Evolutionary conservation across 495 filamentous ascomycete species (phyloP), one percentile per base, ranked within the genome.

Genomic region (Lasiosphaeria ovina): DNA sequence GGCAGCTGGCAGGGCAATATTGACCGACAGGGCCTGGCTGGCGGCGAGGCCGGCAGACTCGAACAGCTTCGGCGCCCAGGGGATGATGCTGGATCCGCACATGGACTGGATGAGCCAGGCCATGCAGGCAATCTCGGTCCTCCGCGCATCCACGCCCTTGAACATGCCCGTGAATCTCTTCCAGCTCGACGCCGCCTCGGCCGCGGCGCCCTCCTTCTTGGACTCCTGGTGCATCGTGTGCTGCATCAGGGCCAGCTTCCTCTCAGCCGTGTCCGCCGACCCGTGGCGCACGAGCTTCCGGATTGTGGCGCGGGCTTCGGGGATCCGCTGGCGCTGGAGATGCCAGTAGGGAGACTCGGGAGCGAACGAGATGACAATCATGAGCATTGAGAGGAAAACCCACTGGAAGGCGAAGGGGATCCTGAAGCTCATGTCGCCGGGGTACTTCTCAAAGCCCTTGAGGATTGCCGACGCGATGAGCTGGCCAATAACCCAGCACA

Each of bases 311-410:
- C 66, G 62, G 7, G 74, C 75, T 9, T 77, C 72, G 55, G 84
- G 83, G 35, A 76, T 76, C 11, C 77, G 72, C 12, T 79, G 79
- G 53, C 83, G 81, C 8, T 87, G 81, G 40, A 91, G 81, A 38
- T 89, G 77, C 89, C 88, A 91, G 84, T 88, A 91, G 0, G 89
- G 89, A 0, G 84, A 88, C 69, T 93, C 89, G 0, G 89, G 89
- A 1, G 87, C 87, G 36, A 89, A 77, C 45, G 71, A 75, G 24
- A 86, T 82, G 35, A 79, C 85, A 61, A 87, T 77, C 52, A 85
- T 70, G n/a, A 91, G 74, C 0, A 85, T 79, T 35, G 83, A 58
- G 0, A 82, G 83, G 81, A 86, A 89, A 69, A 89, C 79, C 87
- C 87, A 91, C 68, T 89, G 85, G 38, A 88, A 45, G n/a, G 77